These are phyloP conservation scores for Populus euphratica DNA, from an alignment of 345 rosid genomes.

Conservation along the genomic window DNA sequence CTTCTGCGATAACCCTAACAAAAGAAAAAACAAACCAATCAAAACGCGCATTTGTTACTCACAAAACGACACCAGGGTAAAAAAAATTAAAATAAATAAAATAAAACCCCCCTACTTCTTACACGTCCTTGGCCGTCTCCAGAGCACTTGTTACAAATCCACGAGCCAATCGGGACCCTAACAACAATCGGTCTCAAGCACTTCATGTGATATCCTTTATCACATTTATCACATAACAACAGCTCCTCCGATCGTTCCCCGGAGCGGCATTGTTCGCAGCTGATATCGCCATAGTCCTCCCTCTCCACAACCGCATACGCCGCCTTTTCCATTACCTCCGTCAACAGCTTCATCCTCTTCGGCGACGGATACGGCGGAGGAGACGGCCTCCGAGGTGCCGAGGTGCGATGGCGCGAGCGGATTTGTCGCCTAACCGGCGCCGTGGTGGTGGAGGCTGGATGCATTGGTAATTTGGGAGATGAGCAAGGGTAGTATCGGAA, in stretches of 20 bases:
- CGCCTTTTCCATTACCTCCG: slow-evolving; percentile 54
- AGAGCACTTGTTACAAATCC: slow-evolving; percentile 70
- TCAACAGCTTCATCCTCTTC: slow-evolving; percentile 50
- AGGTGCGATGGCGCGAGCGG: slow-evolving; percentile 44
- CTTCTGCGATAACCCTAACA: slow-evolving; percentile 73
- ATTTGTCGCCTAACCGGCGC: slow-evolving; percentile 37
- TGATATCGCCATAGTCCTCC: slow-evolving; percentile 43
- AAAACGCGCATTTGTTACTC: slow-evolving; percentile 7
- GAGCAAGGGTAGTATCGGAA: slow-evolving; percentile 1
- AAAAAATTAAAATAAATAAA: not conserved
- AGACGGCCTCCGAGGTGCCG: slow-evolving; percentile 34
- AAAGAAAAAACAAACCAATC: slow-evolving; percentile 11
- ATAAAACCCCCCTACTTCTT: slow-evolving; percentile 58
- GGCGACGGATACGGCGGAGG: slow-evolving; percentile 47
- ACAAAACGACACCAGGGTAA: not conserved
- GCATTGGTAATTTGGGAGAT: slow-evolving; percentile 11
- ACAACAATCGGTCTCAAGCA: slow-evolving; percentile 80
- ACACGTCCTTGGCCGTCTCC: slow-evolving; percentile 56
- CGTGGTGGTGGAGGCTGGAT: slow-evolving; percentile 31
- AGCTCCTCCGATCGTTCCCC: slow-evolving; percentile 73
- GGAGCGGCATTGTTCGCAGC: slow-evolving; percentile 67
- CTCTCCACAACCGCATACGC: slow-evolving; percentile 37
- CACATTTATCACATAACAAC: slow-evolving; percentile 80
- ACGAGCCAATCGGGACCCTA: slow-evolving; percentile 73
- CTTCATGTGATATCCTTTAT: slow-evolving; percentile 83